Percentiles rank a stretch among this genome's conserved stretches.
Conservation (phyloP, 345 rosid genomes). For the Lumnitzera racemosa region DNA sequence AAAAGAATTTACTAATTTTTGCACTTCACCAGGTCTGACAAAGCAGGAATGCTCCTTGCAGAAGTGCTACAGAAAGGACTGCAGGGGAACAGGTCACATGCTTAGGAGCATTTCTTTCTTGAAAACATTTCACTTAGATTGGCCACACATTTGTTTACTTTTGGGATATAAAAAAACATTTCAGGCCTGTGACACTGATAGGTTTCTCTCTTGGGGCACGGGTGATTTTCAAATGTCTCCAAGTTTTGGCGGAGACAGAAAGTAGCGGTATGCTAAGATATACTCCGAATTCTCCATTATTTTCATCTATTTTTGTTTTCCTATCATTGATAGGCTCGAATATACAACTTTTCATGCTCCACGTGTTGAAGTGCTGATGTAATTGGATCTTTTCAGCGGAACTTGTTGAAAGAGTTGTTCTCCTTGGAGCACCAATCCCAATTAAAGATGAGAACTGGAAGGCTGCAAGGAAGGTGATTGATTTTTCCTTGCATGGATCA, state of each 20-base stretch:
- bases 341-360: not conserved
- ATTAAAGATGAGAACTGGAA: slow-evolving; percentile 79
- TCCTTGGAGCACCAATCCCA: slow-evolving; percentile 86
- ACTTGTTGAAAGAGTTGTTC: slow-evolving; percentile 85
- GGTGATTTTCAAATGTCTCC: slow-evolving; percentile 84
- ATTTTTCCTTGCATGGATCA: not conserved
- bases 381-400: slow-evolving; percentile 51
- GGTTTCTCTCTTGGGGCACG: slow-evolving; percentile 95
- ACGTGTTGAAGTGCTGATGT: not conserved
- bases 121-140: not conserved
- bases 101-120: not conserved
- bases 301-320: not conserved
- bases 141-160: not conserved
- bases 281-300: not conserved
- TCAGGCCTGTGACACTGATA: slow-evolving; percentile 87
- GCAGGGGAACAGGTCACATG: slow-evolving; percentile 85
- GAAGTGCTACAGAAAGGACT: slow-evolving; percentile 79
- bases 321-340: not conserved
- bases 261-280: slow-evolving; percentile 39
- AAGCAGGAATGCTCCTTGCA: slow-evolving; percentile 88
- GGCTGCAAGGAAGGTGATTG: slow-evolving; percentile 72
- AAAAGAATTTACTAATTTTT: slow-evolving; percentile 5
- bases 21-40: slow-evolving; percentile 58
- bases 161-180: slow-evolving; percentile 11
- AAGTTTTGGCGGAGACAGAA: slow-evolving; percentile 75